Evolutionary conservation across 2,329 filamentous ascomycete genomes (phyloP), one percentile per base, ranked within the genome.

Genomic region (Sporothrix globosa): DNA sequence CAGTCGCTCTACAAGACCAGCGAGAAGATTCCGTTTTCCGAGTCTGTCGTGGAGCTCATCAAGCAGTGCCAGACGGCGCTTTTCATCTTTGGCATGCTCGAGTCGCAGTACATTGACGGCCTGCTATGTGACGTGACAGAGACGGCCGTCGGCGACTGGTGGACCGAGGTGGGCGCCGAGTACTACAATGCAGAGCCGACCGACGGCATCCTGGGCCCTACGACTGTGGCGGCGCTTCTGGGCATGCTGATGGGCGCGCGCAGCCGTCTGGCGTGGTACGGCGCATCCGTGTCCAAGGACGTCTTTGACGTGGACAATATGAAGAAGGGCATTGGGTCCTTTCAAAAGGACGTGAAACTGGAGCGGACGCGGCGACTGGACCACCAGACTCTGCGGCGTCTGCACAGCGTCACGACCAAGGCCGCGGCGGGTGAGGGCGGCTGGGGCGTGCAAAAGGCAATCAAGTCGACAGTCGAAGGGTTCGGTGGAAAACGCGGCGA

Each of bases 401-500:
- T 99, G 58, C 94, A 96, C 75, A 88, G 87, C 63, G 87, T 85
- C n/a, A 97, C 95, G 14, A 92, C 92, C 52, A 98, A 97, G 78
- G 93, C 93, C 44, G 94, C 93, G 2, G 91, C 91, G 67, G 91
- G 92, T 46, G 93, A 97, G 77, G 91, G 91, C 1, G 92, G 91
- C 2, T 97, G 95, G 92, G 91, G 91, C 19, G 92, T 96, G n/a
- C 92, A 93, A 67, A 91, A 92, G 76, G 94, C 95, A 21, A 93
- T 99, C 76, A 98, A 98, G 78, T 97, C 93, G 3, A 97, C 95
- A 0, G 92, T 98, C 61, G 93, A 92, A 21, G 96, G 97, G 79
- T 88, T 99, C 52, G 93, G 93, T 74, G 95, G 96, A 17, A 97
- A 97, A 78, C 91, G 95, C 68, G 94, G 94, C 63, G 95, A 97